phyloP scores from a whole-genome alignment of 495 filamentous ascomycete genomes.

The Trichoderma erinaceum region DNA sequence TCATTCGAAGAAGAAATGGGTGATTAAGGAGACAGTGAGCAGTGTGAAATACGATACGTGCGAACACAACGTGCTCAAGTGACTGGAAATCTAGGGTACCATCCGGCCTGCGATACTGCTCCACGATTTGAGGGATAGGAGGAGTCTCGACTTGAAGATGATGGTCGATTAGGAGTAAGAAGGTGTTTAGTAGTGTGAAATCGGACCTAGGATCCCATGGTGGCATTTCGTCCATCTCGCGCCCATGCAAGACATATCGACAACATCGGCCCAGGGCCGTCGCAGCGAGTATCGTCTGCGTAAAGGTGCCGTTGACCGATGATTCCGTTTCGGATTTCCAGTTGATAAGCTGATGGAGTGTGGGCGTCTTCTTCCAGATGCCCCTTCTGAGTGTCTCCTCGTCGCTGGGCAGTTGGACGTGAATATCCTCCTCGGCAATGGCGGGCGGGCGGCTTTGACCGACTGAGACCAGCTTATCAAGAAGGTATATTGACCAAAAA shows the following conservation, averaged over 20 bases:
- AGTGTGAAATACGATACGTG: background rate
- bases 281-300: background rate
- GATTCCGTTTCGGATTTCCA: background rate
- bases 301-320: slow-evolving; percentile 5
- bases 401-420: background rate
- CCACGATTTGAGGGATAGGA: background rate
- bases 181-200: slow-evolving; percentile 5
- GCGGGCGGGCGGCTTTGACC: slow-evolving; percentile 5
- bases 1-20: slow-evolving; percentile 6
- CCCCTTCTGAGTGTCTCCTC: slow-evolving; percentile 8
- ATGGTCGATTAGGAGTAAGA: background rate
- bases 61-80: slow-evolving; percentile 3
- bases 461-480: background rate
- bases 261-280: background rate
- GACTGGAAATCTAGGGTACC: background rate
- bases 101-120: slow-evolving; percentile 7
- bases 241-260: slow-evolving; percentile 6
- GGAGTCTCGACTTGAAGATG: background rate
- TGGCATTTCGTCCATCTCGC: slow-evolving; percentile 4
- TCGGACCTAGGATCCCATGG: slow-evolving; percentile 7
- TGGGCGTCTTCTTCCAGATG: slow-evolving; percentile 6
- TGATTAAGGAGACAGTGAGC: slow-evolving; percentile 2
- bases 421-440: background rate
- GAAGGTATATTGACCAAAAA: slow-evolving; percentile 7
- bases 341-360: slow-evolving; percentile 9